Evolutionary conservation across 805 yeast genomes (phyloP).

Genomic region (Kazachstania kunashirensis): DNA sequence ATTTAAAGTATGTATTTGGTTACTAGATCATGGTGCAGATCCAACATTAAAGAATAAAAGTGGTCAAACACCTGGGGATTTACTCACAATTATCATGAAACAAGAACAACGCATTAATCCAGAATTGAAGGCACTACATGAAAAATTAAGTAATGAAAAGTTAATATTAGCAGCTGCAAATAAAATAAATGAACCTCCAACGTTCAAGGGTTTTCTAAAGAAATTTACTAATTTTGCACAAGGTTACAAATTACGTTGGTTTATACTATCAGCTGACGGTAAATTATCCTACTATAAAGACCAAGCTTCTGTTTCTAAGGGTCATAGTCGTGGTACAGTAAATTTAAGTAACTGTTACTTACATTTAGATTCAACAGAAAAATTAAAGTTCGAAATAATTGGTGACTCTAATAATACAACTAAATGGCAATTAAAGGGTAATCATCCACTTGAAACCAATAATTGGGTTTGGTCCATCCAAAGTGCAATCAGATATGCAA

Average conservation of each 20-base stretch:
- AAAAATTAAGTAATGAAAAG: conserved; percentile 67
- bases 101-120: conserved; percentile 6
- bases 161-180: conserved; percentile 42
- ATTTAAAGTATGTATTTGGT: conserved; percentile 75
- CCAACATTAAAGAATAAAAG: conserved; percentile 77
- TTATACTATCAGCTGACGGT: conserved; percentile 73
- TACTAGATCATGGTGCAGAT: conserved; percentile 85
- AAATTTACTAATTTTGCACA: conserved; percentile 97
- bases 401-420: conserved; percentile 55
- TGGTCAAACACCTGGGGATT: conserved; percentile 75
- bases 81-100: conserved; percentile 33
- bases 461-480: conserved; percentile 98
- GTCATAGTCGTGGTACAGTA: conserved; percentile 80
- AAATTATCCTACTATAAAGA: conserved; percentile 78
- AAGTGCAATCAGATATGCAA: conserved; percentile 79
- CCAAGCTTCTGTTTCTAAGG: conserved; percentile 70
- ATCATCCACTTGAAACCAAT: conserved; percentile 89
- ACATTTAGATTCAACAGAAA: conserved; percentile 85
- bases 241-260: conserved; percentile 92
- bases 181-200: conserved; percentile 48
- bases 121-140: conserved; percentile 51
- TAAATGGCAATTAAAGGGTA: conserved; percentile 86
- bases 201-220: conserved; percentile 80
- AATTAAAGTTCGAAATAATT: conserved; percentile 78
- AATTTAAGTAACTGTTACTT: conserved; percentile 72